A percentile compares a stretch with the other conserved stretches of the same genome.
phyloP scores from a whole-genome alignment of 768 basidiomycete genomes.

The Lactarius evosmus region DNA sequence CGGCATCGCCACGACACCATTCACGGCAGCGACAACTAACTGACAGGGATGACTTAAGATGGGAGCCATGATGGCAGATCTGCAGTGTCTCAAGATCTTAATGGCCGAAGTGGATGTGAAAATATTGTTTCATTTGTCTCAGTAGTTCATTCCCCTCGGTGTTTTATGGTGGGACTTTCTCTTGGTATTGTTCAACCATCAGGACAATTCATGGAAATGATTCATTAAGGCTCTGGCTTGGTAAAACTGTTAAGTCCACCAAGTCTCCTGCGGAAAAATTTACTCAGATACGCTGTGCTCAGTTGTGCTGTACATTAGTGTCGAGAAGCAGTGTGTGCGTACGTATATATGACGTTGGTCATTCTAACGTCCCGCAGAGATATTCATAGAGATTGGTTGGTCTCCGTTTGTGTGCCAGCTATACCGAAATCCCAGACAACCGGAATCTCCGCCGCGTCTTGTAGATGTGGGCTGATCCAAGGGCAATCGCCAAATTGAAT shows the following conservation, averaged over 20 bases:
- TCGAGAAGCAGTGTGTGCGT: not conserved
- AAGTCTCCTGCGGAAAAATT: not conserved
- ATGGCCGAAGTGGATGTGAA: not conserved
- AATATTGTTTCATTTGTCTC: not conserved
- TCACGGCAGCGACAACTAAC: conserved; percentile 35
- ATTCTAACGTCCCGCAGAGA: too few relatives aligned
- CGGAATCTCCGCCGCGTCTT: too few relatives aligned
- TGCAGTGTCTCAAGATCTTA: not conserved
- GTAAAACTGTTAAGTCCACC: too few relatives aligned
- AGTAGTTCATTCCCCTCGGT: not conserved
- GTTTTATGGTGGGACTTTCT: too few relatives aligned
- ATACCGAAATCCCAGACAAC: too few relatives aligned
- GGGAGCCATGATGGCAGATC: not conserved
- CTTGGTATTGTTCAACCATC: too few relatives aligned
- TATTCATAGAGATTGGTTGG: too few relatives aligned
- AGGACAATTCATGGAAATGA: too few relatives aligned
- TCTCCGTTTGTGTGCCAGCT: too few relatives aligned
- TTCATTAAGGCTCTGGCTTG: not conserved
- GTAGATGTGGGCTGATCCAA: too few relatives aligned
- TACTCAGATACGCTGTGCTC: too few relatives aligned
- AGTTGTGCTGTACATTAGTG: not conserved
- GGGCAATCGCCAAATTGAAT: too few relatives aligned
- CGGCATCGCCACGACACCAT: conserved; percentile 37
- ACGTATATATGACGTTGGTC: not conserved
- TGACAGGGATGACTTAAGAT: conserved; percentile 13